These are phyloP conservation scores for Euphorbia tirucalli DNA, from an alignment of 345 rosid species.

Conservation along the genomic window DNA sequence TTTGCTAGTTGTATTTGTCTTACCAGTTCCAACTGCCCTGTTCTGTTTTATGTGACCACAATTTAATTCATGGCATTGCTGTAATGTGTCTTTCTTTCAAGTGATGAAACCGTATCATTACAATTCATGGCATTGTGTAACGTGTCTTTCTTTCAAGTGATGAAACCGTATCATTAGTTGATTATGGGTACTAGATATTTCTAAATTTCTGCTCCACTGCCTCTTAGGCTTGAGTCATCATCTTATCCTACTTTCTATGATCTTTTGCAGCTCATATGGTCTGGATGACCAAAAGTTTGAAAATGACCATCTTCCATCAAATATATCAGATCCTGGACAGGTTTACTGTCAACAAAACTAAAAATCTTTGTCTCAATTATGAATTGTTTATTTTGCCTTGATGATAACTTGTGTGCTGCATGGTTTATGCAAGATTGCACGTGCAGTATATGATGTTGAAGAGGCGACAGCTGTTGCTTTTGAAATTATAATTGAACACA, in stretches of 20 bases:
- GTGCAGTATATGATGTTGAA: constrained; percentile 84
- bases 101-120: too few species aligned
- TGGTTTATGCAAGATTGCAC: constrained; percentile 58
- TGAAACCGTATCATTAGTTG: background rate
- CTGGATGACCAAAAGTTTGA: constrained; percentile 80
- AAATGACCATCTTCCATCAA: constrained; percentile 63
- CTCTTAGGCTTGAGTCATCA: background rate
- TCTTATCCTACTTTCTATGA: constrained; percentile 2
- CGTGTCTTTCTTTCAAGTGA: background rate
- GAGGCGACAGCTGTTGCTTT: constrained; percentile 84
- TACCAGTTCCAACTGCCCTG: background rate
- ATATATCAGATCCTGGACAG: constrained; percentile 76
- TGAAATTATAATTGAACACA: constrained; percentile 69
- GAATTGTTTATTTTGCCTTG: constrained; percentile 1
- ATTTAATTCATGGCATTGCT: background rate
- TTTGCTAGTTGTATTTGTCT: too few species aligned
- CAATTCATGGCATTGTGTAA: too few species aligned
- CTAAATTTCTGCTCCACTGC: background rate
- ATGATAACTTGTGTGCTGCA: constrained; percentile 23
- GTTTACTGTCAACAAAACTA: constrained; percentile 37
- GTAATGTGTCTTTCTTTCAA: too few species aligned
- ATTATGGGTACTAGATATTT: background rate
- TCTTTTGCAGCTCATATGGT: constrained; percentile 59
- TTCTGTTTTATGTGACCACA: background rate
- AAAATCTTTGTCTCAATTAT: constrained; percentile 3